Conservation (phyloP, 495 filamentous ascomycete genomes). For the Ascobolus immersus region DNA sequence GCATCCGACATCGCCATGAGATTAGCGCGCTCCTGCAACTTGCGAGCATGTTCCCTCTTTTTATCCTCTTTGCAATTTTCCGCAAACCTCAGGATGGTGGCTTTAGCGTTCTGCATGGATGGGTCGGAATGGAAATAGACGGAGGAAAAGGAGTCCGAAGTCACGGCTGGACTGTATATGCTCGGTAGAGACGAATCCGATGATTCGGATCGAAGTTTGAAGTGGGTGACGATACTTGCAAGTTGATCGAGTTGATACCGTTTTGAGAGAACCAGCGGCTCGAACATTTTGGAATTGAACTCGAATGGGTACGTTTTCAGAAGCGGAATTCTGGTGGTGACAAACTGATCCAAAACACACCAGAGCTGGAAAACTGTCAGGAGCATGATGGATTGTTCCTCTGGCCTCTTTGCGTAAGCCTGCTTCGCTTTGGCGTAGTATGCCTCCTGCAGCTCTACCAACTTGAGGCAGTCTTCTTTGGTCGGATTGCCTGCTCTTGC, state of each 20-base stretch:
- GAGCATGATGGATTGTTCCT: slow-evolving; percentile 30
- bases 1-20: slow-evolving; percentile 13
- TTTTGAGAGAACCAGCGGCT: slow-evolving; percentile 25
- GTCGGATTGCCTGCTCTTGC: slow-evolving; percentile 10
- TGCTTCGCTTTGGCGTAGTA: slow-evolving; percentile 17
- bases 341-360: slow-evolving; percentile 31
- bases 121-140: slow-evolving; percentile 26
- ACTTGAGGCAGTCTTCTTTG: slow-evolving; percentile 11
- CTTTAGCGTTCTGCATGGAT: slow-evolving; percentile 19
- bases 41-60: slow-evolving; percentile 18
- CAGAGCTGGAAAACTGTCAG: slow-evolving; percentile 37
- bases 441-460: slow-evolving; percentile 12
- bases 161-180: slow-evolving; percentile 18
- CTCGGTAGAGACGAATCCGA: slow-evolving; percentile 8
- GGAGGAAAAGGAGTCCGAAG: slow-evolving; percentile 23
- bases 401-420: slow-evolving; percentile 23
- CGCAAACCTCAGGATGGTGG: slow-evolving; percentile 20
- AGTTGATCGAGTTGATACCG: slow-evolving; percentile 28
- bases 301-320: slow-evolving; percentile 27
- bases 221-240: slow-evolving; percentile 23
- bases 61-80: slow-evolving; percentile 18
- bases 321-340: slow-evolving; percentile 18
- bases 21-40: slow-evolving; percentile 15
- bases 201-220: slow-evolving; percentile 14
- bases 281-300: slow-evolving; percentile 21